phyloP scores from a whole-genome alignment of 2,329 filamentous ascomycete genomes.

The Ceratocystis diversiconidia region DNA sequence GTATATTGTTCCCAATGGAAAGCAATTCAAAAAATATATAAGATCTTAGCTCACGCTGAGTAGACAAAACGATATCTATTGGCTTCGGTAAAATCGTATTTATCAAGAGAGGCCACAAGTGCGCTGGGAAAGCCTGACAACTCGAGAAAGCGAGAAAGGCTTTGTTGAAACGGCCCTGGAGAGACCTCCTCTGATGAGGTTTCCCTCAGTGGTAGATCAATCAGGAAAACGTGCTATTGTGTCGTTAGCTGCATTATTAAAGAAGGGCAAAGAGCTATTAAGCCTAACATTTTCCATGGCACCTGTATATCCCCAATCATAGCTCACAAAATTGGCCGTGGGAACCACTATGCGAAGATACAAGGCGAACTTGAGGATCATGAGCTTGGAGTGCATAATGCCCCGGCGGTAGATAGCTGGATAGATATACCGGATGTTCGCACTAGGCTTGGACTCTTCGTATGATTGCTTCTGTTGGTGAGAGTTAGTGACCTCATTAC shows the following conservation, averaged over 20 bases:
- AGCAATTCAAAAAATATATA: background rate
- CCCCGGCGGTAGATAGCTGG: slow-evolving; percentile 62
- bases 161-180: slow-evolving; percentile 46
- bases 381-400: slow-evolving; percentile 88
- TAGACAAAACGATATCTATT: slow-evolving; percentile 65
- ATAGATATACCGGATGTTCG: slow-evolving; percentile 57
- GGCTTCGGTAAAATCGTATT: slow-evolving; percentile 73
- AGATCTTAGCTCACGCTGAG: slow-evolving; percentile 51
- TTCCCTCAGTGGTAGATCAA: slow-evolving; percentile 58
- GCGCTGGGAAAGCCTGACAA: slow-evolving; percentile 50
- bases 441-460: slow-evolving; percentile 34
- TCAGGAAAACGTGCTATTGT: slow-evolving; percentile 63
- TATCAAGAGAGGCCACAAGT: slow-evolving; percentile 52
- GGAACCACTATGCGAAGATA: slow-evolving; percentile 73
- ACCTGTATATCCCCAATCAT: slow-evolving; percentile 81
- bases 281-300: slow-evolving; percentile 64
- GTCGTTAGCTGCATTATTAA: background rate
- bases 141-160: slow-evolving; percentile 55
- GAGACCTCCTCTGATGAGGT: background rate
- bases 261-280: slow-evolving; percentile 2
- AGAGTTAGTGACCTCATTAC: background rate
- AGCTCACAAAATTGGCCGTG: slow-evolving; percentile 69
- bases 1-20: background rate
- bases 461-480: slow-evolving; percentile 35
- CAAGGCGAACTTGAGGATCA: slow-evolving; percentile 63